Evolutionary conservation across 257 asterid species (phyloP), one percentile per base, ranked within the genome.

Genomic region (Eustoma russellianum): DNA sequence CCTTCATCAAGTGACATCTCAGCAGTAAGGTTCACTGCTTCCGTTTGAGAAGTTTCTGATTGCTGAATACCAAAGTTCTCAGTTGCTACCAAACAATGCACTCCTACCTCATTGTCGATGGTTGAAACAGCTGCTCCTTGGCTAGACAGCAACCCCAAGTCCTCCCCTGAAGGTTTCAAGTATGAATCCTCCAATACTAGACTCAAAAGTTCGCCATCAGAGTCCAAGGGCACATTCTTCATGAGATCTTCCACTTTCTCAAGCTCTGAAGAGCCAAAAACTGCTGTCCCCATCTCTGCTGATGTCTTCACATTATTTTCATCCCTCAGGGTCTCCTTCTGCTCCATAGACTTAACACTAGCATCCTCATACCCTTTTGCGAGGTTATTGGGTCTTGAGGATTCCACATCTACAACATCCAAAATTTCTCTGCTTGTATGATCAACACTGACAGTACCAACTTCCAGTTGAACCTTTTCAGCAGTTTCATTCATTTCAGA

Each of bases 301-400:
- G 60, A 16, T 56, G 54, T 56, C 16, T 13, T 58, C 55, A 52
- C 75, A 55, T 41, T 54, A 53, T 44, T 52, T 49, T 77, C 71
- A 63, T 64, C 73, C 57, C 47, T 79, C 33, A 48, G 52, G 14
- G 48, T 70, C 55, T 59, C 71, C 55, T 72, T 73, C 63, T 66
- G 70, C 71, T 64, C 78, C 54, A 51, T 30, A 41, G 66, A 57
- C 62, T 64, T 73, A 48, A 15, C 50, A 41, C 34, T 59, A n/a
- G 56, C 18, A 35, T 33, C 56, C 53, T 52, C 63, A 17, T 34
- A 60, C 61, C 57, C 64, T 53, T 50, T 41, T 48, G 38, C 45
- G 52, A 43, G 14, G 19, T 57, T 59, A 49, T 55, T 65, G 17
- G 69, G 30, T 47, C 67, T 40, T 17, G 62, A 35, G 33, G 62